Evolutionary conservation across 495 filamentous ascomycete genomes (phyloP).

Genomic region (Baudoinia panamericana): DNA sequence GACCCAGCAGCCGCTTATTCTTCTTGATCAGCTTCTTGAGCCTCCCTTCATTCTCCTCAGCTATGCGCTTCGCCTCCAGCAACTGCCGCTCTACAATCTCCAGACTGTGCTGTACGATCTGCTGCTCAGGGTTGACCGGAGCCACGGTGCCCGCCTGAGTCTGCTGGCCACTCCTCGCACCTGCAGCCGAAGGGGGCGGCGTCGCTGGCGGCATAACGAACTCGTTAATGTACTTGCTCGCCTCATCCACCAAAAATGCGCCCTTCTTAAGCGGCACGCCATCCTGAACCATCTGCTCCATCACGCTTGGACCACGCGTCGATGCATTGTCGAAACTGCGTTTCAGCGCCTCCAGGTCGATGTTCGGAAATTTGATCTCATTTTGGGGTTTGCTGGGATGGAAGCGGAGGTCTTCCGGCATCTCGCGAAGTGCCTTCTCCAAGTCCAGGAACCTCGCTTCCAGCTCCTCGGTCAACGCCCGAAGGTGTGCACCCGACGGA

Average conservation of each 20-base stretch:
- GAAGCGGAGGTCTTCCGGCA: conserved; percentile 12
- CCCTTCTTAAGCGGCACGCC: conserved; percentile 14
- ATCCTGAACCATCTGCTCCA: conserved; percentile 20
- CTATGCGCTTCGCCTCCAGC: conserved; percentile 7
- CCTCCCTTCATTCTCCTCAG: conserved; percentile 12
- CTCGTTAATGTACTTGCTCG: conserved; percentile 16
- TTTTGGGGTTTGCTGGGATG: conserved; percentile 13
- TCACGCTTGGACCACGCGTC: conserved; percentile 9
- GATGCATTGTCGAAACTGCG: conserved; percentile 1
- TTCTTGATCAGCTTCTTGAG: conserved; percentile 18
- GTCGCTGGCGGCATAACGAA: conserved; percentile 20
- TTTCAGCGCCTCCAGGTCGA: conserved; percentile 14
- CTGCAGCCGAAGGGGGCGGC: conserved; percentile 9
- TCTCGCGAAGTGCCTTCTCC: conserved; percentile 41
- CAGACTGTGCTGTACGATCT: neutral
- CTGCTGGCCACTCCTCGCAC: neutral
- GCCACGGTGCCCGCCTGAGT: neutral
- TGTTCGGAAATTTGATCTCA: conserved; percentile 13
- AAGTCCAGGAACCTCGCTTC: conserved; percentile 65
- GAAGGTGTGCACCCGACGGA: conserved; percentile 64
- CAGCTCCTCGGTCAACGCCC: conserved; percentile 60
- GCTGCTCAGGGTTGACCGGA: neutral
- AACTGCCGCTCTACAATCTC: conserved; percentile 11
- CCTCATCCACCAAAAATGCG: conserved; percentile 17
- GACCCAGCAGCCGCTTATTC: conserved; percentile 16